Base-by-base conservation (phyloP, 2,329 filamentous ascomycete genomes). In the Westerdykella aurantiaca region DNA sequence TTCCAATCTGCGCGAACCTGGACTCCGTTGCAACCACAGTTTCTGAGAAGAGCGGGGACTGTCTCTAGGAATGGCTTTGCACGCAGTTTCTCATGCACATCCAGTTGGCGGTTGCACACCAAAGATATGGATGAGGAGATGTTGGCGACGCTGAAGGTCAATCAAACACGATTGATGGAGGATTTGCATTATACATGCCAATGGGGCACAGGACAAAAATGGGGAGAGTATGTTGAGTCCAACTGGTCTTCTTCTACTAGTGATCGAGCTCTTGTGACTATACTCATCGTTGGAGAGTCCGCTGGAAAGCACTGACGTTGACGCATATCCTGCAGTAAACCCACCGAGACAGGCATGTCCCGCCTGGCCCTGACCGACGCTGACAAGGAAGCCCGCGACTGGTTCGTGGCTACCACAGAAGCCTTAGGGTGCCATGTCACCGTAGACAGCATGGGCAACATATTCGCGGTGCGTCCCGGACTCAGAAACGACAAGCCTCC, bases 361-460 rank as follows among this genome's bases (percentile, higher is more conserved):
- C 81, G 87, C 1, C 77, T 91, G 1, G 72, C 85, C 3, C 74
- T 91, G 16, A 82, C 82, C 2, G 80, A 89, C 53, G 72, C 80
- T 2, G 87, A 91, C 61, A 86, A 83, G 58, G 67, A 78, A 55
- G 85, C 78, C 11, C 79, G 87, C 33, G 80, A 86, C 61, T 93
- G 86, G 86, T 89, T 93, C 50, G 75, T 82, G 0, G 63, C 80
- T 14, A 82, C 80, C 0, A 80, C 79, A 1, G 68, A 78, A 54
- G 70, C 69, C 0, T 69, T 89, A 0, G 84, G 82, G 9, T 91
- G 86, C 62, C 72, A 74, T 3, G 73, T 86, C 6, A 82, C 76
- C 0, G 66, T 88, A 1, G 87, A 93, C 60, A 72, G 79, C 21
- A 89, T 91, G 79, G 86, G 86, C 16, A 93, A 91, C 53, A 85